Evolutionary conservation across 1,139 yeast species (phyloP).

Genomic region (Insectozyma bohioensis): DNA sequence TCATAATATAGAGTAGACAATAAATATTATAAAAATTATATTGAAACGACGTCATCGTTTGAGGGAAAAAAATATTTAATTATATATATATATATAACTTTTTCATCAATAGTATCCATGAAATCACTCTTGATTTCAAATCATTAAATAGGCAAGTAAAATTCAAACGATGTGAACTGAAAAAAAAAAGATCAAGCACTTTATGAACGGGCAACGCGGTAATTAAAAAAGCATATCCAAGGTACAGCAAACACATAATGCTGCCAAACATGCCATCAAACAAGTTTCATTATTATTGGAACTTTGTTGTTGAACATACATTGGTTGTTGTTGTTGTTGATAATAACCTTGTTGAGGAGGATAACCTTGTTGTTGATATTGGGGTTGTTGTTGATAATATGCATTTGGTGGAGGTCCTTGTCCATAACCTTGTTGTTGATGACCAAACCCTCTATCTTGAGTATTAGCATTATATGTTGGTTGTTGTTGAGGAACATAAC

Average conservation of each 20-base stretch:
- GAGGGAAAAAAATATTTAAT: too few relatives aligned
- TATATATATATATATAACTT: too few relatives aligned
- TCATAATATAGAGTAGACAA: slow-evolving; percentile 10
- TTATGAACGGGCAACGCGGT: slow-evolving; percentile 1
- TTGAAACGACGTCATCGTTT: too few relatives aligned
- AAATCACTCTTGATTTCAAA: too few relatives aligned
- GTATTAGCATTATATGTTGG: slow-evolving; percentile 29
- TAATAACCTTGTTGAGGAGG: slow-evolving; percentile 24
- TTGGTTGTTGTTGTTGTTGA: slow-evolving; percentile 49
- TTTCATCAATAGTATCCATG: too few relatives aligned
- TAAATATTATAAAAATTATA: too few relatives aligned
- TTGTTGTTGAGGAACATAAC: slow-evolving; percentile 35
- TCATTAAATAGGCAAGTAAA: too few relatives aligned
- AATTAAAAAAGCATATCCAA: slow-evolving; percentile 60
- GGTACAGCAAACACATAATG: slow-evolving; percentile 73
- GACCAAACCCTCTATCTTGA: slow-evolving; percentile 32
- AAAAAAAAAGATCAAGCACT: too few relatives aligned
- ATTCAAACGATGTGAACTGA: too few relatives aligned
- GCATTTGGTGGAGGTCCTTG: slow-evolving; percentile 22
- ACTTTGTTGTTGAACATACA: slow-evolving; percentile 59
- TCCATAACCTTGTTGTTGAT: slow-evolving; percentile 28
- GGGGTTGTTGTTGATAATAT: slow-evolving; percentile 12
- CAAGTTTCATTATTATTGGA: slow-evolving; percentile 46
- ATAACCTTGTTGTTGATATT: slow-evolving; percentile 18
- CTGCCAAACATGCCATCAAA: slow-evolving; percentile 70